A percentile compares a stretch with the other conserved stretches of the same genome.
Conservation (phyloP, 768 basidiomycete species). For the Rhizopogon vesiculosus region DNA sequence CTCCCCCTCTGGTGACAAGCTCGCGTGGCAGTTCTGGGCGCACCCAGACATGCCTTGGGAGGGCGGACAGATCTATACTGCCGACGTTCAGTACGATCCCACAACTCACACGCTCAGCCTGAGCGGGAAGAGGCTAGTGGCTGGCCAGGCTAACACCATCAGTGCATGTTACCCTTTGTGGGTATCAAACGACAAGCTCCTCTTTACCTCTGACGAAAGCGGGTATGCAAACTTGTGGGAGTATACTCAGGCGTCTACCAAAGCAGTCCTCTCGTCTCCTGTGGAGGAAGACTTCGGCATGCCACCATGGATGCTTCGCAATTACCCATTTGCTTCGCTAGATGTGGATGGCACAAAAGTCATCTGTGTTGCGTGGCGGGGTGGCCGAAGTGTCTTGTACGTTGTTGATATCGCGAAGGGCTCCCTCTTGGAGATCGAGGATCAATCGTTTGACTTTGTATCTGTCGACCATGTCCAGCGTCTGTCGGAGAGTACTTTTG, state of each 20-base stretch:
- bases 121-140: neutral
- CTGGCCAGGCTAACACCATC: neutral
- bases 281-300: conserved; percentile 51
- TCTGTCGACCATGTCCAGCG: conserved; percentile 18
- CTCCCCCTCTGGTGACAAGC: conserved; percentile 50
- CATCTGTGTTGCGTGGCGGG: conserved; percentile 27
- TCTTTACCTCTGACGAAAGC: conserved; percentile 57
- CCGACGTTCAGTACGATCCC: conserved; percentile 32
- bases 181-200: conserved; percentile 48
- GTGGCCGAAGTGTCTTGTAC: conserved; percentile 32
- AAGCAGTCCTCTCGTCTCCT: neutral
- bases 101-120: conserved; percentile 4
- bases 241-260: conserved; percentile 27
- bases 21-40: conserved; percentile 66
- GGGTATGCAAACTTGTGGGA: conserved; percentile 69
- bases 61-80: conserved; percentile 51
- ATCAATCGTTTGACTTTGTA: conserved; percentile 28
- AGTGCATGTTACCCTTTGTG: conserved; percentile 57
- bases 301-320: conserved; percentile 53
- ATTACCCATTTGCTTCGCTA: conserved; percentile 42
- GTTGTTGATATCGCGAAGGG: conserved; percentile 22
- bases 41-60: conserved; percentile 77
- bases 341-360: conserved; percentile 24
- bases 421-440: conserved; percentile 18
- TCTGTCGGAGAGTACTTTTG: conserved; percentile 18